phyloP scores from a whole-genome alignment of 176 grass and related monocot genomes.

The Raddia guianensis region DNA sequence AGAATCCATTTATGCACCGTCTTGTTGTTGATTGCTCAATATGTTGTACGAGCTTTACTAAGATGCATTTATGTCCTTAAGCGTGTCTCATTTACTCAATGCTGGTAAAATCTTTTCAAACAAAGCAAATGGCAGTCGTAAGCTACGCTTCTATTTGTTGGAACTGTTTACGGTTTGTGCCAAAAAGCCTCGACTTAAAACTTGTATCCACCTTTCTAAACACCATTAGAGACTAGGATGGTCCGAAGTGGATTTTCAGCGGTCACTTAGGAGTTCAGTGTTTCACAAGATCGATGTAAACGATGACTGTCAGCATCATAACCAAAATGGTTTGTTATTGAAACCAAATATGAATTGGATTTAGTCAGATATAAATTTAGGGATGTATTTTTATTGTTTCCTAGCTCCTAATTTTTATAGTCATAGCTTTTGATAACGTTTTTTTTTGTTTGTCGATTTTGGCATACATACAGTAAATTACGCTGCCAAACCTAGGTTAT shows the following conservation, averaged over 20 bases:
- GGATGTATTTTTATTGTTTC: not conserved
- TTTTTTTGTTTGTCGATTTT: not conserved
- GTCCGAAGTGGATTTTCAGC: not conserved
- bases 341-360: not conserved
- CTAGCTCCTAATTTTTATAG: not conserved
- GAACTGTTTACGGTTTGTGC: not conserved
- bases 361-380: not conserved
- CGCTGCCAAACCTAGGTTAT: not conserved
- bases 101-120: not conserved
- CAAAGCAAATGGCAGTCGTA: not conserved
- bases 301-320: not conserved
- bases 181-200: not conserved
- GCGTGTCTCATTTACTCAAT: slow-evolving; percentile 15
- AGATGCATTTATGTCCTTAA: not conserved
- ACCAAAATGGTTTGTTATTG: not conserved
- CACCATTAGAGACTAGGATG: not conserved
- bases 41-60: not conserved
- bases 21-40: slow-evolving; percentile 1
- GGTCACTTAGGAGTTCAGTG: slow-evolving; percentile 10
- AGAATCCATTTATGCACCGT: not conserved
- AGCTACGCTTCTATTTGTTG: not conserved
- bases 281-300: not conserved
- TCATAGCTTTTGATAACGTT: not conserved
- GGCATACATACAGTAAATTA: not conserved
- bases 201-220: not conserved